These are phyloP conservation scores for Aspergillus melleus DNA, from an alignment of 2,329 filamentous ascomycete species.

Conservation along the genomic window DNA sequence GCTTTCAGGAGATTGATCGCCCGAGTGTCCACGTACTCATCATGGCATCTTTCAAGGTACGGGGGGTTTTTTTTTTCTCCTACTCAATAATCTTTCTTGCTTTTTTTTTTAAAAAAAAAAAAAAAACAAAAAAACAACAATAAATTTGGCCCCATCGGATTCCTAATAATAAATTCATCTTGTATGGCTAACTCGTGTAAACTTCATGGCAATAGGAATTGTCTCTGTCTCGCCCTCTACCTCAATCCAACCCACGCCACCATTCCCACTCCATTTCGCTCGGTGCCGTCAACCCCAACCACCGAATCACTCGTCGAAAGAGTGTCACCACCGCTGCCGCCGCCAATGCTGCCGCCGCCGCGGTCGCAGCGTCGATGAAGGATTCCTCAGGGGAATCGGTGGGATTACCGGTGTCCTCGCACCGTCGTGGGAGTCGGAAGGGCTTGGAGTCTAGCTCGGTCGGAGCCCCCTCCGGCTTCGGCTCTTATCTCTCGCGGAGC, in stretches of 20 bases:
- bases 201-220: conserved; percentile 33
- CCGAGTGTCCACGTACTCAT: conserved; percentile 29
- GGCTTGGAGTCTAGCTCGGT: conserved; percentile 67
- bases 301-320: conserved; percentile 89
- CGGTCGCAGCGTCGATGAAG: conserved; percentile 65
- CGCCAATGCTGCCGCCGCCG: conserved; percentile 68
- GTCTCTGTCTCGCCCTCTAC: conserved; percentile 65
- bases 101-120: background rate
- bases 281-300: conserved; percentile 73
- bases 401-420: conserved; percentile 56
- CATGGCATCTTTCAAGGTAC: conserved; percentile 45
- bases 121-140: too few relatives aligned
- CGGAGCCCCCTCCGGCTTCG: conserved; percentile 41
- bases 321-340: conserved; percentile 78
- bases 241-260: conserved; percentile 68
- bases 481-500: conserved; percentile 44
- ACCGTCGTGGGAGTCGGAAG: conserved; percentile 55
- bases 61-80: conserved; percentile 1
- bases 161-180: background rate
- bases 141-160: background rate
- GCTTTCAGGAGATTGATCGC: conserved; percentile 31
- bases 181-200: conserved; percentile 12
- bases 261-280: conserved; percentile 81
- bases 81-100: conserved; percentile 3
- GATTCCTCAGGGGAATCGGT: conserved; percentile 61